Evolutionary conservation across 208 protist species (phyloP).

Genomic region (Acanthamoeba healyi): DNA sequence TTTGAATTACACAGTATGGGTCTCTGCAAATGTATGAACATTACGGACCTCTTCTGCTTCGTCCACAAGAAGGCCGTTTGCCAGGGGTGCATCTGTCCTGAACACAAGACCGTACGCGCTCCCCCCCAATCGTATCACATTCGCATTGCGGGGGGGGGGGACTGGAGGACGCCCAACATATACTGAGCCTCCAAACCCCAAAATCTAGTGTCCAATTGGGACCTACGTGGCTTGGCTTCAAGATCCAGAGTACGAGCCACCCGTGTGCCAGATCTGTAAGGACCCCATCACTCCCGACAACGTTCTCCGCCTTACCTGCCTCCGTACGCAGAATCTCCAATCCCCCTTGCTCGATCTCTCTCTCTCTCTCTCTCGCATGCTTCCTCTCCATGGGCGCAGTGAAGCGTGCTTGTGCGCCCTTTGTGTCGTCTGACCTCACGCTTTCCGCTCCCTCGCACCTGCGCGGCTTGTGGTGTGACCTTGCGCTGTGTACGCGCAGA

Average conservation of each 20-base stretch:
- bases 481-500: slow-evolving; percentile 4
- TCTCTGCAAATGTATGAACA: slow-evolving; percentile 78
- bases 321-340: neutral
- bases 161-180: too few relatives aligned
- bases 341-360: neutral
- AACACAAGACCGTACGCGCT: slow-evolving; percentile 62
- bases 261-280: slow-evolving; percentile 70
- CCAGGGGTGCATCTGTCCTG: slow-evolving; percentile 67
- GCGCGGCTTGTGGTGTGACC: neutral
- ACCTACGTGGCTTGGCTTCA: slow-evolving; percentile 76
- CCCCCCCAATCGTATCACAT: neutral
- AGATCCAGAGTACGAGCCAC: slow-evolving; percentile 74
- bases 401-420: too few relatives aligned
- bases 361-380: neutral
- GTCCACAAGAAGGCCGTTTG: slow-evolving; percentile 78
- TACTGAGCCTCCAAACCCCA: too few relatives aligned
- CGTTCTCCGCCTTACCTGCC: slow-evolving; percentile 73
- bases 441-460: too few relatives aligned
- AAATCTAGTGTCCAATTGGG: slow-evolving; percentile 32
- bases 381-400: too few relatives aligned
- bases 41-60: slow-evolving; percentile 77
- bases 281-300: slow-evolving; percentile 61
- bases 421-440: too few relatives aligned
- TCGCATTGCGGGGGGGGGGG: neutral
- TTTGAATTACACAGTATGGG: too few relatives aligned